Conservation (phyloP, 306 rosid genomes). For the Cicer pinnatifidum region DNA sequence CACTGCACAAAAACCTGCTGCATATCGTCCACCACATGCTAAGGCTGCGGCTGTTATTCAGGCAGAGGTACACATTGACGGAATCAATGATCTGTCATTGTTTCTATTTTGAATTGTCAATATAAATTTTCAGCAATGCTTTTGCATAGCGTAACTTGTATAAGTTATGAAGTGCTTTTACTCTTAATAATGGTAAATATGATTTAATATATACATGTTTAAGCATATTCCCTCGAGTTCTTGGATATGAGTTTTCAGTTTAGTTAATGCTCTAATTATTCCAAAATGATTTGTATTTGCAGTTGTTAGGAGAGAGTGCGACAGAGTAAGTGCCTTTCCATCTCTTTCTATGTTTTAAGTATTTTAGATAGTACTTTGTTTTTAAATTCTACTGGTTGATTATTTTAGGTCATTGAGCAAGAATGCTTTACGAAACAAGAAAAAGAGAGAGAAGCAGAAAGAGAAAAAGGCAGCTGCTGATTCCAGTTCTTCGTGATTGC, state of each 20-base stretch:
- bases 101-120: constrained; percentile 21
- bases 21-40: constrained; percentile 94
- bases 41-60: constrained; percentile 76
- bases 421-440: constrained; percentile 86
- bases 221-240: constrained; percentile 25
- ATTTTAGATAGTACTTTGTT: constrained; percentile 24
- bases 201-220: not conserved
- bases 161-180: constrained; percentile 29
- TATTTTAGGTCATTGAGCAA: constrained; percentile 73
- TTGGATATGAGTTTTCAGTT: constrained; percentile 37
- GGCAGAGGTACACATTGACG: constrained; percentile 71
- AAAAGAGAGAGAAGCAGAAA: constrained; percentile 89
- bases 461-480: constrained; percentile 78
- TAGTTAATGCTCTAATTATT: constrained; percentile 41
- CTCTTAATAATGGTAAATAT: constrained; percentile 17
- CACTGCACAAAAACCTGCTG: constrained; percentile 75
- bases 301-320: constrained; percentile 77
- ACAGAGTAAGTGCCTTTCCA: constrained; percentile 63
- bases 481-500: constrained; percentile 51
- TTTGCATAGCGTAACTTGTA: not conserved
- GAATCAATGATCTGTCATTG: not conserved
- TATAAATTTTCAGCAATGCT: not conserved
- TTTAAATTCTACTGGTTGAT: constrained; percentile 38
- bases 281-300: constrained; percentile 49
- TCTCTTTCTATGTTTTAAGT: not conserved